Evolutionary conservation across 495 filamentous ascomycete species (phyloP).

Genomic region (Thozetella sp.): DNA sequence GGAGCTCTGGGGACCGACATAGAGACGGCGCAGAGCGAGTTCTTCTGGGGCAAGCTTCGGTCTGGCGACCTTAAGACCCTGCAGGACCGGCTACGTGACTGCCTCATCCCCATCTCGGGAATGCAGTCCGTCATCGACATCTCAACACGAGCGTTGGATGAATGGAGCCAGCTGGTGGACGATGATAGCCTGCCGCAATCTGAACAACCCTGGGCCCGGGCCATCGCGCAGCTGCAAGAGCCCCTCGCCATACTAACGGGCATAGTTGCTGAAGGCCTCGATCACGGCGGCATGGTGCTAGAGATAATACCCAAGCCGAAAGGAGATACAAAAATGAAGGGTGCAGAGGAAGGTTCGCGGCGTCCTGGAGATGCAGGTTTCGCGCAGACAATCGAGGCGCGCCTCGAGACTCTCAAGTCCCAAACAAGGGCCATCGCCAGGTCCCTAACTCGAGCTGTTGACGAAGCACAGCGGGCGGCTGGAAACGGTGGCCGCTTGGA

Average conservation of each 20-base stretch:
- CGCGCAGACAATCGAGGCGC: background rate
- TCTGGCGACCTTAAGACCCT: background rate
- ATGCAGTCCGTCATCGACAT: background rate
- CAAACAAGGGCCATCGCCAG: background rate
- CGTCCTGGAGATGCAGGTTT: background rate
- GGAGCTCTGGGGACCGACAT: background rate
- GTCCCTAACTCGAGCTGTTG: background rate
- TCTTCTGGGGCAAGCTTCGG: background rate
- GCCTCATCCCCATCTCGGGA: background rate
- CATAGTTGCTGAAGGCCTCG: background rate
- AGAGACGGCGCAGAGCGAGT: background rate
- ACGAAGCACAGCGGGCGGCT: background rate
- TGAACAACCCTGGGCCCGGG: background rate
- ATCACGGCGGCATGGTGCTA: background rate
- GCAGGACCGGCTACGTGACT: background rate
- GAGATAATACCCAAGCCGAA: background rate
- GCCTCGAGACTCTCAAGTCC: background rate
- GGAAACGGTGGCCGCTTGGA: background rate
- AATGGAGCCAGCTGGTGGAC: too few relatives aligned
- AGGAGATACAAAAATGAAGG: background rate
- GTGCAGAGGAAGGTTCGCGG: background rate
- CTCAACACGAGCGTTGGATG: background rate
- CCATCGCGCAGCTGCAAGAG: background rate
- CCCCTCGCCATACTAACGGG: background rate
- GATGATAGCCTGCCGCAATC: background rate